Conservation (phyloP, 1,139 yeast genomes). For the Scheffersomyces titani region DNA sequence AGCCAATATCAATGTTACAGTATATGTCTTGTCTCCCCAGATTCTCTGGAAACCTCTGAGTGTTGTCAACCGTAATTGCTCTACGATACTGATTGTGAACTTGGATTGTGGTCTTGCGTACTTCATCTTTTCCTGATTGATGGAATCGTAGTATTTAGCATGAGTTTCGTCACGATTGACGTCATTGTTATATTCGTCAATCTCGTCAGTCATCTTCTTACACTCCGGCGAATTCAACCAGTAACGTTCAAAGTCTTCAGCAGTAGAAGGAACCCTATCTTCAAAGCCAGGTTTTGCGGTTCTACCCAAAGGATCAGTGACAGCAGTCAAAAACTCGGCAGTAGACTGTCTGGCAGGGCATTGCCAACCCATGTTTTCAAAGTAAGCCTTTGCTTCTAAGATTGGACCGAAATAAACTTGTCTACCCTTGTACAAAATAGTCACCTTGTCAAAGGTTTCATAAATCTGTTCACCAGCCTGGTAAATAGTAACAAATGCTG, state of each 20-base stretch:
- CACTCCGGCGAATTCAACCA: constrained; percentile 59
- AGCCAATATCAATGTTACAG: constrained; percentile 47
- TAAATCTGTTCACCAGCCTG: constrained; percentile 72
- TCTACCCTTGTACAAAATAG: constrained; percentile 58
- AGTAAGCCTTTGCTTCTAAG: constrained; percentile 52
- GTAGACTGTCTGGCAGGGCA: constrained; percentile 67
- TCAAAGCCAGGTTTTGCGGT: constrained; percentile 47
- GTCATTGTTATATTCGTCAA: constrained; percentile 39
- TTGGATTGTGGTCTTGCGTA: constrained; percentile 43
- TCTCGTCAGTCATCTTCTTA: constrained; percentile 35
- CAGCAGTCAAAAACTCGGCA: constrained; percentile 69
- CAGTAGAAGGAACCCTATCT: constrained; percentile 53
- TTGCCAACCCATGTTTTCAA: constrained; percentile 60
- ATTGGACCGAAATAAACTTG: constrained; percentile 65
- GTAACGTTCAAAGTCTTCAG: constrained; percentile 55
- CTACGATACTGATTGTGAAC: constrained; percentile 45
- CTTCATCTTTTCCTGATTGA: constrained; percentile 42
- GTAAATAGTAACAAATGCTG: constrained; percentile 62
- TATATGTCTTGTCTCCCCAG: constrained; percentile 51
- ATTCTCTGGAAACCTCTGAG: constrained; percentile 53
- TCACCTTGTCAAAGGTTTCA: constrained; percentile 62
- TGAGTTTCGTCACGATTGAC: constrained; percentile 41
- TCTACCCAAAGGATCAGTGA: constrained; percentile 60
- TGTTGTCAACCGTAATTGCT: constrained; percentile 49
- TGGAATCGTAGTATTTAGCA: constrained; percentile 30